phyloP scores from a whole-genome alignment of 257 asterid genomes.

The Apocynum venetum region DNA sequence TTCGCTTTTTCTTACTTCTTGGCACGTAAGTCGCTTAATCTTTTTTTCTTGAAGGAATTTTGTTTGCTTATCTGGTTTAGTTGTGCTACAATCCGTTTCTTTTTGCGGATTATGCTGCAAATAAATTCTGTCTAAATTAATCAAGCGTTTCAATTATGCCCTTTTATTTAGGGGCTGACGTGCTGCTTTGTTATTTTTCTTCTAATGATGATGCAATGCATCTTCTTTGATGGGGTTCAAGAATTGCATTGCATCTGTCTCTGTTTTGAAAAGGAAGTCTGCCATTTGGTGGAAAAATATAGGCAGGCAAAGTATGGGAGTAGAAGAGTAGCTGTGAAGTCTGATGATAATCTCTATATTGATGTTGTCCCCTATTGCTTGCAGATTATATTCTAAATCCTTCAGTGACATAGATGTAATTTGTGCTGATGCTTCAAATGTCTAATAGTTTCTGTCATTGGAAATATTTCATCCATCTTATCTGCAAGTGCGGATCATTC shows the following conservation, averaged over 20 bases:
- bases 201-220: background rate
- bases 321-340: background rate
- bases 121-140: background rate
- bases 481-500: conserved; percentile 5
- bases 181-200: background rate
- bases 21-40: conserved; percentile 58
- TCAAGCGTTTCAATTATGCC: background rate
- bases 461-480: background rate
- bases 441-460: background rate
- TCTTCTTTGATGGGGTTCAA: background rate
- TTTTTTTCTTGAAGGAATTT: background rate
- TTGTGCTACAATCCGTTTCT: background rate
- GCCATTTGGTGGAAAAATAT: background rate
- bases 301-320: background rate
- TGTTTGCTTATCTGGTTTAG: background rate
- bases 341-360: background rate
- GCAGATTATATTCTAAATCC: background rate
- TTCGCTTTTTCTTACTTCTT: conserved; percentile 79
- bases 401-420: background rate
- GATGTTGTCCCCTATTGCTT: background rate
- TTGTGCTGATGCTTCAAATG: background rate
- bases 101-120: background rate
- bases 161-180: background rate
- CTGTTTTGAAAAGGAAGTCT: background rate
- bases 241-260: background rate